Conservation (phyloP, 2,329 filamentous ascomycete species). For the Penicillium expansum region DNA sequence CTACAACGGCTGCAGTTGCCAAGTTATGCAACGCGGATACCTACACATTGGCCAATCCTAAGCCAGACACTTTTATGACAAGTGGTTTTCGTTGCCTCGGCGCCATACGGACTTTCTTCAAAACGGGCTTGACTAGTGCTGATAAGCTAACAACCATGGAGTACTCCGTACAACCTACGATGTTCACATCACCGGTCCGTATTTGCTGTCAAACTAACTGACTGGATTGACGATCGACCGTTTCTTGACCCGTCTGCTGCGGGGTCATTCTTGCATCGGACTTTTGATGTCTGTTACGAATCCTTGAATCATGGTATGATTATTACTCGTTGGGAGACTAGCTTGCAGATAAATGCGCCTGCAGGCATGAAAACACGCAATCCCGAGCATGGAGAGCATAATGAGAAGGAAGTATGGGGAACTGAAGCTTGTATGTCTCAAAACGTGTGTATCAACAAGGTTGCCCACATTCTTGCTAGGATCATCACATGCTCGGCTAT, state of each 20-base stretch:
- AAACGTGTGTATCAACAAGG: background rate
- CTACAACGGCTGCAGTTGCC: conserved; percentile 5
- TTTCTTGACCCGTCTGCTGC: conserved; percentile 18
- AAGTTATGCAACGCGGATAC: conserved; percentile 12
- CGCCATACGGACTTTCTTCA: background rate
- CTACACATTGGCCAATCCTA: conserved; percentile 9
- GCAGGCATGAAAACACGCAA: background rate
- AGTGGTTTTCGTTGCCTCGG: background rate
- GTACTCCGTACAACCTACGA: background rate
- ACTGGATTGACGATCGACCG: conserved; percentile 12
- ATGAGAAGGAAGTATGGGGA: background rate
- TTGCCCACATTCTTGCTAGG: conserved; percentile 6
- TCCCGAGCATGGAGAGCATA: background rate
- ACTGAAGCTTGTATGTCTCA: conserved; percentile 1
- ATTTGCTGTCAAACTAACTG: conserved; percentile 9
- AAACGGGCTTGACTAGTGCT: background rate
- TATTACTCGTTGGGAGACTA: conserved; percentile 9
- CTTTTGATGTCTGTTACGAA: conserved; percentile 18
- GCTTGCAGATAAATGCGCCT: background rate
- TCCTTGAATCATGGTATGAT: background rate
- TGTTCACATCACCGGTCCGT: background rate
- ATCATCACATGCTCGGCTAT: conserved; percentile 32
- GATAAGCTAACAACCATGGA: background rate
- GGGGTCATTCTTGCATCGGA: conserved; percentile 22
- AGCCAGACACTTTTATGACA: background rate